Evolutionary conservation across 371 early-diverging fungal genomes (phyloP).

Genomic region (Vairimorpha ceranae): DNA sequence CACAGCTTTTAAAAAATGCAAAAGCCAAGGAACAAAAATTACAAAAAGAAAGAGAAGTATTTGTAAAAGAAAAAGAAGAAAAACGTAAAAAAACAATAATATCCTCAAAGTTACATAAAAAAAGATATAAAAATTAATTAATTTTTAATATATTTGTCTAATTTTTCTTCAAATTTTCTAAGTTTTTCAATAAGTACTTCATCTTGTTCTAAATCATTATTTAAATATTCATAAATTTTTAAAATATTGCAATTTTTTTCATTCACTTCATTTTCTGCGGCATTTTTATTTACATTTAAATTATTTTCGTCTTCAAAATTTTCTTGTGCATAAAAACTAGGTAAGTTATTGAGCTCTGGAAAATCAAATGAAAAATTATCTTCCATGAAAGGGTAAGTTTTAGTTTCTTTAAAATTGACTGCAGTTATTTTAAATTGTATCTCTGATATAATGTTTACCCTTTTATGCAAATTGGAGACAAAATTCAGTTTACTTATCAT

Average conservation of each 20-base stretch:
- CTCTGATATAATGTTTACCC: background rate
- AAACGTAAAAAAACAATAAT: slow-evolving; percentile 19
- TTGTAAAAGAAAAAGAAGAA: slow-evolving; percentile 15
- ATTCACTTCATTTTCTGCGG: slow-evolving; percentile 18
- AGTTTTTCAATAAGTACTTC: slow-evolving; percentile 30
- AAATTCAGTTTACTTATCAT: slow-evolving; percentile 19
- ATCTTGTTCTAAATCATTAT: slow-evolving; percentile 39
- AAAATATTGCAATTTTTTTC: slow-evolving; percentile 39
- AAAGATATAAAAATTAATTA: slow-evolving; percentile 15
- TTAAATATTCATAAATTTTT: slow-evolving; percentile 58
- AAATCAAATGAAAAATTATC: slow-evolving; percentile 14
- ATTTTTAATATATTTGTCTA: slow-evolving; percentile 25
- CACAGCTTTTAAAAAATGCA: slow-evolving; percentile 20
- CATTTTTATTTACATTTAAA: background rate
- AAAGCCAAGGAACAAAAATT: slow-evolving; percentile 34
- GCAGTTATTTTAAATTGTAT: too few relatives aligned
- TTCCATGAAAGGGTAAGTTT: slow-evolving; percentile 24
- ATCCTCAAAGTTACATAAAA: background rate
- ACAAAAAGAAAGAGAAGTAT: slow-evolving; percentile 22
- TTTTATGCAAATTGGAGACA: slow-evolving; percentile 24
- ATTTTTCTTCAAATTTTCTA: slow-evolving; percentile 23
- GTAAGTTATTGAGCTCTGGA: slow-evolving; percentile 9
- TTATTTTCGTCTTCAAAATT: slow-evolving; percentile 2
- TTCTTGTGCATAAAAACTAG: too few relatives aligned
- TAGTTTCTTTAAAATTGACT: slow-evolving; percentile 9